Evolutionary conservation across 2,329 filamentous ascomycete species (phyloP), one percentile per base, ranked within the genome.

Genomic region (Cladophialophora yegresii): DNA sequence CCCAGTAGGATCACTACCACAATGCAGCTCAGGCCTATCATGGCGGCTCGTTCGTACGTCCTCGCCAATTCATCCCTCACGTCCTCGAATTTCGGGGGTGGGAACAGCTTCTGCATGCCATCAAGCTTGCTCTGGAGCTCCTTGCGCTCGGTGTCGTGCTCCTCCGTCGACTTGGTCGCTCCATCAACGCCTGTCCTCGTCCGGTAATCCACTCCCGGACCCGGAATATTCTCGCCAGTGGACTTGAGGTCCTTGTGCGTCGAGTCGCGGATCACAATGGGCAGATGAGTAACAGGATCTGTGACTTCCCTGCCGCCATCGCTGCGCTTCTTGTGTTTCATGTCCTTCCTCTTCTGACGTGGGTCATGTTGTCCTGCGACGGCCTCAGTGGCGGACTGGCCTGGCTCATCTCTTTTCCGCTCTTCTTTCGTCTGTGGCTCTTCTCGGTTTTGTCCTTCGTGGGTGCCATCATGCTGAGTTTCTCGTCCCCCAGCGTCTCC

Each of bases 221-320:
- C 74, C 3, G 77, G 74, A 4, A 78, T 74, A 66, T 83, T 83
- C 72, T 83, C 77, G 36, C 78, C 73, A 26, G 78, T 75, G 58
- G 75, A 74, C 65, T 82, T 77, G 33, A 91, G 77, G 58, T 89
- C 86, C 45, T 85, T 83, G 30, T 83, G 80, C 0, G 88, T 90
- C 70, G 87, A 87, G 72, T 91, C 89, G 72, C 89, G 86, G 40
- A 90, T 88, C 40, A 77, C 79, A 54, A 90, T 82, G 1, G 88
- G 87, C 2, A 91, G 79, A 75, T 91, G 89, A 1, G 89, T 91
- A 45, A 91, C 82, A 0, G 88, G 88, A 71, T 91, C 89, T 1
- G 88, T 91, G 54, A 91, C 88, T 72, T 89, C 82, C 64, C 83
- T 78, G 63, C 82, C 80, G 28, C 81, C 79, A 32, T 79, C 76